phyloP scores from a whole-genome alignment of 1,284 basidiomycete species.

The Cutaneotrichosporon spelunceum region DNA sequence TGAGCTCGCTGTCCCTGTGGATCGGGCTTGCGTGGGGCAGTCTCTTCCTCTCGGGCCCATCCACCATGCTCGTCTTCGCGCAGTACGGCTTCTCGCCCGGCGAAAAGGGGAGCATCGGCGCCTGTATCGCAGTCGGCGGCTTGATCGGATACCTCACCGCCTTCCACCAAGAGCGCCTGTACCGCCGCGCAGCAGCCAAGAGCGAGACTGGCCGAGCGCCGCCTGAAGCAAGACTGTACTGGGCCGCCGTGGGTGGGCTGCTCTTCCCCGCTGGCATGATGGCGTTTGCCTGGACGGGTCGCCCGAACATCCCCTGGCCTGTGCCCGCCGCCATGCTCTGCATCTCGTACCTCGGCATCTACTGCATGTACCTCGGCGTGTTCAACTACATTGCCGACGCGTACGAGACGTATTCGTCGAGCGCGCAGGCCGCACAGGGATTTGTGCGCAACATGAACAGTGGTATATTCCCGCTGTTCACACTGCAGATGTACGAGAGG shows the following conservation, averaged over 20 bases:
- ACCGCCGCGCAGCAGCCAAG: constrained; percentile 29
- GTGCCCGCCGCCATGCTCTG: constrained; percentile 40
- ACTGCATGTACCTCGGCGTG: constrained; percentile 41
- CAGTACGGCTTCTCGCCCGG: constrained; percentile 44
- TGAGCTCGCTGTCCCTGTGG: constrained; percentile 51
- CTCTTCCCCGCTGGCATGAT: constrained; percentile 42
- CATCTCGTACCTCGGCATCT: constrained; percentile 38
- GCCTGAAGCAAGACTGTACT: constrained; percentile 54
- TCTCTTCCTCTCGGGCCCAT: constrained; percentile 42
- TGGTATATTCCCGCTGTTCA: constrained; percentile 46
- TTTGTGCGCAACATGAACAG: constrained; percentile 46
- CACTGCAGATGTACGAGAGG: constrained; percentile 38
- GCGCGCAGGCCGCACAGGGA: constrained; percentile 49
- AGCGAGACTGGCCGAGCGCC: constrained; percentile 45
- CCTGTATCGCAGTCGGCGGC: constrained; percentile 55
- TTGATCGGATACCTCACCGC: constrained; percentile 70
- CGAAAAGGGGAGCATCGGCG: constrained; percentile 41
- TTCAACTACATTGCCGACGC: constrained; percentile 49
- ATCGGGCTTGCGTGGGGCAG: constrained; percentile 50
- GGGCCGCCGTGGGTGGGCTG: constrained; percentile 45
- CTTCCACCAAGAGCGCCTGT: constrained; percentile 47
- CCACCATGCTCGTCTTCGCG: constrained; percentile 38
- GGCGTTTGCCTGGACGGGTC: constrained; percentile 46
- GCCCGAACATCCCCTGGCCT: constrained; percentile 36
- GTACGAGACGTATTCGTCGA: constrained; percentile 48